A percentile compares a stretch with the other conserved stretches of the same genome.
These are phyloP conservation scores for Fusarium sp. DNA, from an alignment of 2,329 filamentous ascomycete species.

Conservation along the genomic window DNA sequence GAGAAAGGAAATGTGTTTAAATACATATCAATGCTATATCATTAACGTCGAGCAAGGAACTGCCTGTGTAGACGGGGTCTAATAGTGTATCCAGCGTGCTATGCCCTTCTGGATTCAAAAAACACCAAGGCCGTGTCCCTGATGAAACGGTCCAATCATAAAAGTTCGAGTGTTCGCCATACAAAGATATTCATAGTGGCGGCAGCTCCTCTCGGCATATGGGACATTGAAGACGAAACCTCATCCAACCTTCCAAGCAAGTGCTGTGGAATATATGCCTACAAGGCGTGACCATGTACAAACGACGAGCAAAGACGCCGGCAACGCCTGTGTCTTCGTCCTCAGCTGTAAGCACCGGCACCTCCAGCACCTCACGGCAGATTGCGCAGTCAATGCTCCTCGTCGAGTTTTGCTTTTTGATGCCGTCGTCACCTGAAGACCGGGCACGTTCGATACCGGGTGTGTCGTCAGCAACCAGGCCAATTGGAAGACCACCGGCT, in stretches of 20 bases:
- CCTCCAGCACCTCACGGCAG: constrained; percentile 90
- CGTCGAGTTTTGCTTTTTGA: constrained; percentile 46
- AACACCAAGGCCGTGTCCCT: not conserved
- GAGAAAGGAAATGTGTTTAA: not conserved
- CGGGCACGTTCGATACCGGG: constrained; percentile 43
- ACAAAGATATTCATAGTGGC: constrained; percentile 68
- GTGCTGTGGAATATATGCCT: constrained; percentile 93
- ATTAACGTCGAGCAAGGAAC: not conserved
- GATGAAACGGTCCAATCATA: not conserved
- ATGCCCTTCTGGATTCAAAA: not conserved
- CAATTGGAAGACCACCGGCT: constrained; percentile 83
- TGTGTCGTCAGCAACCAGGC: constrained; percentile 60
- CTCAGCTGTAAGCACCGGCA: constrained; percentile 78
- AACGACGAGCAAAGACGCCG: constrained; percentile 79
- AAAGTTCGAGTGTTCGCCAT: not conserved
- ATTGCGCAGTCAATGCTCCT: constrained; percentile 90
- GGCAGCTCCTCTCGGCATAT: constrained; percentile 93
- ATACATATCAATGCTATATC: not conserved
- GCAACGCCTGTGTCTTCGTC: constrained; percentile 66
- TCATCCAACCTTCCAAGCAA: constrained; percentile 97
- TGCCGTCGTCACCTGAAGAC: constrained; percentile 50
- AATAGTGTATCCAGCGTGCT: not conserved
- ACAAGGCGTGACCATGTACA: constrained; percentile 98
- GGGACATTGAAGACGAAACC: constrained; percentile 90
- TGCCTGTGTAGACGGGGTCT: not conserved